These are phyloP conservation scores for Kwoniella shivajii DNA, from an alignment of 1,284 basidiomycete species.

Conservation along the genomic window DNA sequence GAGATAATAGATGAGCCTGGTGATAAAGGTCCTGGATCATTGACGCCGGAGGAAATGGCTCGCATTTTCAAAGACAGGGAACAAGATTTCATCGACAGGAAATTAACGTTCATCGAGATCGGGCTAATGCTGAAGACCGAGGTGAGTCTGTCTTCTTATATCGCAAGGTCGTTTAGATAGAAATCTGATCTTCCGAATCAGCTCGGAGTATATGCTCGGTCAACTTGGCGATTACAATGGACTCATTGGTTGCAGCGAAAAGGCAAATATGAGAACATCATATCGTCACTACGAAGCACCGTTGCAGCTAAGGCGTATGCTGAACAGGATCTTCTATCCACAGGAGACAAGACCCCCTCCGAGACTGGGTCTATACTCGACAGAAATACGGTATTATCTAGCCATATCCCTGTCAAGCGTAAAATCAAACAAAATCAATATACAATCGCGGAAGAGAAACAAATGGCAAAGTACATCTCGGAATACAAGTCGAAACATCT, in stretches of 20 bases:
- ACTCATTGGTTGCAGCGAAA: conserved; percentile 6
- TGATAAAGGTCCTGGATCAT: neutral
- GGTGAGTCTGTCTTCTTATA: too few species aligned
- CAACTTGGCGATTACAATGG: conserved; percentile 7
- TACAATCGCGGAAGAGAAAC: conserved; percentile 9
- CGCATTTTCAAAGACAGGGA: conserved; percentile 8
- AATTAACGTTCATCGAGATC: conserved; percentile 4
- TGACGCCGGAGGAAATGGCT: conserved; percentile 2
- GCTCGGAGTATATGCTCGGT: conserved; percentile 6
- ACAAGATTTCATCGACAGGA: neutral
- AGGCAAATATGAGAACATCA: neutral
- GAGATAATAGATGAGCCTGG: neutral
- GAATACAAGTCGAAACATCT: neutral
- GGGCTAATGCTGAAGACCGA: conserved; percentile 1
- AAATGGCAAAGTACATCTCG: conserved; percentile 2
- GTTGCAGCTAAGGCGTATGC: neutral
- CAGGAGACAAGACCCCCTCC: neutral
- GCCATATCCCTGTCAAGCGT: neutral
- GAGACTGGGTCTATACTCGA: neutral
- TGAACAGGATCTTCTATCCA: neutral
- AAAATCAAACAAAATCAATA: neutral
- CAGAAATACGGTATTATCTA: neutral
- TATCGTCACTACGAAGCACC: neutral
- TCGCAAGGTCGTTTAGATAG: neutral
- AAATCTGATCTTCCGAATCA: neutral